Base-by-base conservation (phyloP, 148 eudicot species). In the Heliamphora exappendiculata region DNA sequence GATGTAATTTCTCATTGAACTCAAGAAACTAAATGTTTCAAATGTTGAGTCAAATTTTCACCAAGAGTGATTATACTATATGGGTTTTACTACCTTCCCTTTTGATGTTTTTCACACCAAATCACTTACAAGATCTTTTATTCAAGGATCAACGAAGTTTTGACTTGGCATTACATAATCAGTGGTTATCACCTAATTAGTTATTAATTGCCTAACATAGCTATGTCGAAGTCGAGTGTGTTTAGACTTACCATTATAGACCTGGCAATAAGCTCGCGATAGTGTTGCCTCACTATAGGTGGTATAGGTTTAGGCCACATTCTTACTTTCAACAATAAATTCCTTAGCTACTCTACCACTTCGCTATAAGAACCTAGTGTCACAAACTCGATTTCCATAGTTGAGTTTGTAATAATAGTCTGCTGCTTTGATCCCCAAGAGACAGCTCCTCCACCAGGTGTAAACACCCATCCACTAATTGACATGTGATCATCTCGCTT, bases 341-440 rank as follows among this genome's bases (percentile, higher is more conserved):
- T 72, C 20, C 49, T 31, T 1, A 72, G 2, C 75, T 29, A 72
- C 14, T 72, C 47, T 0, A 16, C 63, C 19, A 53, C 63, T 54
- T 53, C 34, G 16, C 19, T 13, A 0, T 20, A 0, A 8, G 41
- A 10, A 0, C 37, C 74, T 70, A 70, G 16, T 16, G 74, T 39
- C 13, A 47, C 26, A 47, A 70, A 70, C 13, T 68, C 53, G 16
- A 33, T 1, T 42, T 0, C 50, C 29, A 44, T 68, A 20, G 54
- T 44, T 0, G 34, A 70, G 28, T 50, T 20, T 17, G 41, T 2
- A 11, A 72, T 72, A 20, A 20, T 3, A 1, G 76, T n/a, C 14
- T 73, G 66, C 12, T 73, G 57, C 50, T 36, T 55, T 7, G 50
- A 73, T 31, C 11, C 51, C 67, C 51, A 73, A 10, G 76, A 57